Percentiles rank a stretch among this genome's conserved stretches.
Evolutionary conservation across 1,139 yeast species (phyloP).

Genomic region (Blastobotrys capitulatus): DNA sequence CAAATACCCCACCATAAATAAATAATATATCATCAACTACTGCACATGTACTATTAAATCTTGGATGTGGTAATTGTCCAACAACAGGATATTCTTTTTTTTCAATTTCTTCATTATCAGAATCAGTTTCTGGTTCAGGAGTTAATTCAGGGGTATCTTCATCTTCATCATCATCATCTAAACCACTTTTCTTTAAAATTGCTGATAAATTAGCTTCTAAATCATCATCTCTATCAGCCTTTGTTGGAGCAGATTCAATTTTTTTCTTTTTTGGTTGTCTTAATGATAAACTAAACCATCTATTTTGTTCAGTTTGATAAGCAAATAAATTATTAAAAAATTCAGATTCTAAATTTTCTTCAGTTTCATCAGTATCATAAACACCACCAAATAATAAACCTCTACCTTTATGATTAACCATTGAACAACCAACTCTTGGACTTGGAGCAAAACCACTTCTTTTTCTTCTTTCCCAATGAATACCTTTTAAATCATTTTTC

Average conservation of each 20-base stretch:
- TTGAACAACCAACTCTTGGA: slow-evolving; percentile 91
- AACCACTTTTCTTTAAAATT: slow-evolving; percentile 63
- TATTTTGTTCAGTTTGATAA: slow-evolving; percentile 77
- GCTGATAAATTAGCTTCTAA: slow-evolving; percentile 74
- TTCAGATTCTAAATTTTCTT: slow-evolving; percentile 79
- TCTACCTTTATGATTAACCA: slow-evolving; percentile 85
- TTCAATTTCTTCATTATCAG: slow-evolving; percentile 32
- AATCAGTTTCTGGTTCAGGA: slow-evolving; percentile 25
- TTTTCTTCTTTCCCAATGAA: slow-evolving; percentile 83
- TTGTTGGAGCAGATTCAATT: slow-evolving; percentile 24
- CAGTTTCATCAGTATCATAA: slow-evolving; percentile 90
- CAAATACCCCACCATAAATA: slow-evolving; percentile 92
- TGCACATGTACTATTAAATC: slow-evolving; percentile 82
- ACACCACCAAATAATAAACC: slow-evolving; percentile 96
- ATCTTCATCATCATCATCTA: slow-evolving; percentile 48
- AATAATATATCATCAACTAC: slow-evolving; percentile 81
- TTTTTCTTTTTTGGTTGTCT: slow-evolving; percentile 55
- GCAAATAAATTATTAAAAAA: slow-evolving; percentile 79
- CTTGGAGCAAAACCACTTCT: slow-evolving; percentile 87
- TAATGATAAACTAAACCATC: slow-evolving; percentile 77
- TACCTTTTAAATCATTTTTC: slow-evolving; percentile 75
- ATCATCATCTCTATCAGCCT: slow-evolving; percentile 60
- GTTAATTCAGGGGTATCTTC: slow-evolving; percentile 16
- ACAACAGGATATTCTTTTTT: slow-evolving; percentile 51
- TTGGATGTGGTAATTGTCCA: slow-evolving; percentile 69